Conservation (phyloP, 441 rosid genomes). For the Populus trichocarpa region DNA sequence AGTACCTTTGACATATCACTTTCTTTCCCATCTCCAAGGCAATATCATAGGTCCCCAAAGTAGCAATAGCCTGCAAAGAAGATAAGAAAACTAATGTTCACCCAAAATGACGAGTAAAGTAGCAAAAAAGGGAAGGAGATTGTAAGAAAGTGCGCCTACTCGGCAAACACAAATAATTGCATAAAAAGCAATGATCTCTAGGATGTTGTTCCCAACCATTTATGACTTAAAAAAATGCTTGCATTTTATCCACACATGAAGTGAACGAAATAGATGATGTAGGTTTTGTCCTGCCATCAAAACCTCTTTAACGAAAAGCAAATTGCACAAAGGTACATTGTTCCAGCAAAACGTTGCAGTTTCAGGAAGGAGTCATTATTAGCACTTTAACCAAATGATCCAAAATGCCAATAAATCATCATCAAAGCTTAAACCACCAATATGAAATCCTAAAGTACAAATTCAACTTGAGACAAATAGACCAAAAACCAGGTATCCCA, state of each 20-base stretch:
- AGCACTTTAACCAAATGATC: constrained; percentile 4
- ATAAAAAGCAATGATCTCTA: neutral
- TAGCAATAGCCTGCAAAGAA: constrained; percentile 67
- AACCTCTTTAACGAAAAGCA: neutral
- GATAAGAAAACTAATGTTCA: neutral
- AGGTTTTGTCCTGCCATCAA: neutral
- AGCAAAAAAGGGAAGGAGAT: neutral
- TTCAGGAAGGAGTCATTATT: neutral
- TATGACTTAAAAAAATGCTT: neutral
- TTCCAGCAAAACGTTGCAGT: neutral
- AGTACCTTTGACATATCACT: constrained; percentile 83
- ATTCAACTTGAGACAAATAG: neutral
- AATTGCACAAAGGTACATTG: neutral
- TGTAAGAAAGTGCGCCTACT: neutral
- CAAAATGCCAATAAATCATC: neutral
- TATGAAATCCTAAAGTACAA: neutral
- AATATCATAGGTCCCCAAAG: constrained; percentile 86
- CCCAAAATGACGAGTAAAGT: neutral
- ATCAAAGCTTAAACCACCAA: neutral
- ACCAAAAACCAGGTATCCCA: neutral
- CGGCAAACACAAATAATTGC: neutral
- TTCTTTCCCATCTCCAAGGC: constrained; percentile 87
- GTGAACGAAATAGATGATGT: neutral
- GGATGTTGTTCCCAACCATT: neutral
- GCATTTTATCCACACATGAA: neutral